Conservation (phyloP, 192 early-diverging fungal genomes). For the Podila clonocystis region DNA sequence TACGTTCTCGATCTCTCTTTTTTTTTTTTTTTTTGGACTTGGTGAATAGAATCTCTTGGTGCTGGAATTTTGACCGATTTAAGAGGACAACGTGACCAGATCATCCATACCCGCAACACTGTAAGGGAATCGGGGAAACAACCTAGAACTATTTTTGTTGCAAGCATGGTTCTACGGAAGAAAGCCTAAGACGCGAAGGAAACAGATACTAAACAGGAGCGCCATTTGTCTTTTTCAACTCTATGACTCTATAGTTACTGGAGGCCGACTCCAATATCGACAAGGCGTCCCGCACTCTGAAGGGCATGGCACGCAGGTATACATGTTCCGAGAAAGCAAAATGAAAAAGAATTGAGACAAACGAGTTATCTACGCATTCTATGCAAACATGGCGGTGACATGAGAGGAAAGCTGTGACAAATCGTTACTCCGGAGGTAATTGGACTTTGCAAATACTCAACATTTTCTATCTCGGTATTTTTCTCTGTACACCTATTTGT, state of each 20-base stretch:
- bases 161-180: too few relatives aligned
- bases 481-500: not conserved
- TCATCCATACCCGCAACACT: constrained; percentile 84
- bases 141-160: not conserved
- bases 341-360: too few relatives aligned
- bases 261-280: constrained; percentile 81
- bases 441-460: too few relatives aligned
- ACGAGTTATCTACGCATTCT: too few relatives aligned
- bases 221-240: not conserved
- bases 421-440: not conserved
- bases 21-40: not conserved
- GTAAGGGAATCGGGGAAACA: constrained; percentile 55
- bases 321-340: too few relatives aligned
- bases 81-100: constrained; percentile 91
- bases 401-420: not conserved
- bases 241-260: constrained; percentile 61
- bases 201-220: not conserved
- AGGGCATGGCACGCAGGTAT: constrained; percentile 81
- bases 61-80: constrained; percentile 85
- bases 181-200: too few relatives aligned
- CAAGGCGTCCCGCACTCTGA: constrained; percentile 70
- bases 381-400: too few relatives aligned
- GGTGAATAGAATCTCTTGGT: constrained; percentile 75
- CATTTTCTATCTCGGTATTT: not conserved
- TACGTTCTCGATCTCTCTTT: not conserved